Evolutionary conservation across 2,329 filamentous ascomycete genomes (phyloP).

Genomic region (Graphium sp.): DNA sequence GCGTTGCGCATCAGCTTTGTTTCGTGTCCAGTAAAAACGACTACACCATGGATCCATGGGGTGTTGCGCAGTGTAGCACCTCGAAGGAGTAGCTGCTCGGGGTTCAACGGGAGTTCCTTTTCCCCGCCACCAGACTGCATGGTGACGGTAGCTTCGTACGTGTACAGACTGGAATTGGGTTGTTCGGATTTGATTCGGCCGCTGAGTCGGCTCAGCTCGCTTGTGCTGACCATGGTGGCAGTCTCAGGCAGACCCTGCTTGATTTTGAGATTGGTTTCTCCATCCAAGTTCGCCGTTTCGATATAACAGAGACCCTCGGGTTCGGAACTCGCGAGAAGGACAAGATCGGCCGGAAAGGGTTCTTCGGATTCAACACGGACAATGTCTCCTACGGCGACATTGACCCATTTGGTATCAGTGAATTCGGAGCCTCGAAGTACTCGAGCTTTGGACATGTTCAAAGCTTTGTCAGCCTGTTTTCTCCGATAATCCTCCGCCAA

Average conservation of each 20-base stretch:
- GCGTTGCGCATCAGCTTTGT: slow-evolving; percentile 99
- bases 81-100: slow-evolving; percentile 83
- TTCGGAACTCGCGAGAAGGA: slow-evolving; percentile 85
- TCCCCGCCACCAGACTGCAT: slow-evolving; percentile 82
- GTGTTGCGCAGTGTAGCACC: slow-evolving; percentile 92
- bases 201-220: slow-evolving; percentile 69
- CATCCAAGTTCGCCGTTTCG: slow-evolving; percentile 93
- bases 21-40: slow-evolving; percentile 61
- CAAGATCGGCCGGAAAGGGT: slow-evolving; percentile 84
- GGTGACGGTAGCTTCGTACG: slow-evolving; percentile 90
- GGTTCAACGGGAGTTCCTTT: slow-evolving; percentile 76
- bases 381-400: slow-evolving; percentile 83
- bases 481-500: slow-evolving; percentile 85
- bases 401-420: slow-evolving; percentile 80
- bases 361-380: slow-evolving; percentile 87
- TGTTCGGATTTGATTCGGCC: slow-evolving; percentile 87
- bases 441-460: slow-evolving; percentile 77
- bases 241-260: slow-evolving; percentile 96
- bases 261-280: slow-evolving; percentile 96
- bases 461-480: slow-evolving; percentile 66
- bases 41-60: slow-evolving; percentile 88
- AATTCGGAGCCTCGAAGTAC: slow-evolving; percentile 75
- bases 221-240: slow-evolving; percentile 67
- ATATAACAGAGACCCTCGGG: slow-evolving; percentile 97
- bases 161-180: slow-evolving; percentile 95